These are phyloP conservation scores for Wickerhamiella slavikovae DNA, from an alignment of 805 yeast species.

Conservation along the genomic window DNA sequence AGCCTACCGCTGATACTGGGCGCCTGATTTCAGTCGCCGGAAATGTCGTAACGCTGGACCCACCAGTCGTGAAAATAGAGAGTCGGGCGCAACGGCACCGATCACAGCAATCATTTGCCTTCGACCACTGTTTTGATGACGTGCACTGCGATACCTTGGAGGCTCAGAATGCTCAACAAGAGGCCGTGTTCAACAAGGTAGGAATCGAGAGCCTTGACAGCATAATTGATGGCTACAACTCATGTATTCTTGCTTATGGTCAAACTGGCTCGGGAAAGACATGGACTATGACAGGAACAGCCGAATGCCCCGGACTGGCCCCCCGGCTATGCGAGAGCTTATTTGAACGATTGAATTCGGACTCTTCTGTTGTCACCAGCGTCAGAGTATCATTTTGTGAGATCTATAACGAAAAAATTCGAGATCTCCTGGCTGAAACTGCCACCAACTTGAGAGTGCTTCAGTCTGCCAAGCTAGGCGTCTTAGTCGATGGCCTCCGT, in stretches of 20 bases:
- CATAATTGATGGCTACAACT: conserved; percentile 48
- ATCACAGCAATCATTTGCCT: conserved; percentile 25
- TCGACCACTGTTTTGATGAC: conserved; percentile 30
- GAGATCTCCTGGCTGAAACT: conserved; percentile 29
- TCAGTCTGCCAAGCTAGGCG: conserved; percentile 45
- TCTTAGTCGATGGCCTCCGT: conserved; percentile 47
- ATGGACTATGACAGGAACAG: conserved; percentile 54
- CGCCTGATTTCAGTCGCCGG: too few species aligned
- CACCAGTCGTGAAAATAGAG: background rate
- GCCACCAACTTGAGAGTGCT: conserved; percentile 28
- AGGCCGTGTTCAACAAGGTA: conserved; percentile 27
- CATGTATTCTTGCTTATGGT: conserved; percentile 59
- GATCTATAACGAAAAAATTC: conserved; percentile 57
- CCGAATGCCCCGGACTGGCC: conserved; percentile 37
- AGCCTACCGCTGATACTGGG: too few species aligned
- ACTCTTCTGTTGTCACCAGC: conserved; percentile 21
- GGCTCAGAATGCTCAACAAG: conserved; percentile 30
- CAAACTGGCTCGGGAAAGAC: conserved; percentile 79
- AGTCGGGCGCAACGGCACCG: background rate
- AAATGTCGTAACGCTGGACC: too few species aligned
- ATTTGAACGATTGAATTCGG: conserved; percentile 23
- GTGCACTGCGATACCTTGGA: conserved; percentile 15
- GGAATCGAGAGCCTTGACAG: conserved; percentile 43
- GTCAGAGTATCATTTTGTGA: conserved; percentile 46
- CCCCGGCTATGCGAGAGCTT: conserved; percentile 38